Evolutionary conservation across 164 flowering plant species (phyloP), one percentile per base, ranked within the genome.

Genomic region (Brasenia schreberi): DNA sequence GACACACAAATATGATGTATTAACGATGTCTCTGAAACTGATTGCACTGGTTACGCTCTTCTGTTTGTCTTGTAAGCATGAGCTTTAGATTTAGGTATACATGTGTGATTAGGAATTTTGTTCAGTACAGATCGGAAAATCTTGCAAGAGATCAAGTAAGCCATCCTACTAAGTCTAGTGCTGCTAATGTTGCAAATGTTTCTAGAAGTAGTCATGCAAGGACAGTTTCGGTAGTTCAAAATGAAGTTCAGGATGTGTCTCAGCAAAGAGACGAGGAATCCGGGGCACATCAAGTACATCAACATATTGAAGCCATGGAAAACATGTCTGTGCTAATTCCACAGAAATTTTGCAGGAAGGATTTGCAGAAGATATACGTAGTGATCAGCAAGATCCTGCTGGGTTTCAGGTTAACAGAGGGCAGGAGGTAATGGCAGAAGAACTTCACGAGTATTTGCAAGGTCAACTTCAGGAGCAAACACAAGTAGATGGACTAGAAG

Each of bases 111-210:
- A 92, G 97, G 92, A 93, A 88, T 61, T 97, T 97, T 18, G 88
- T 95, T 64, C 96, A 87, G 43, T 85, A 80, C 70, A 83, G 96
- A 75, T 76, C 86, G 62, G 96, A 91, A 75, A 87, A 56, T 67
- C 88, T 91, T 78, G 96, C 88, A 65, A 92, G 88, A 72, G 90
- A 85, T 72, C 97, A 91, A 80, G 99, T 75, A 67, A 81, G 81
- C 81, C 81, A 78, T 79, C 81, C 79, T 56, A 73, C 89, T 66
- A 89, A 87, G 64, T 68, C 77, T 43, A 43, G 76, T 65, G 77
- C 82, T 74, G 69, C 73, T 74, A 74, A 68, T 80, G 72, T 68
- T 52, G 43, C 60, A 62, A 69, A 5, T 75, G 84, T 77, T 67
- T 77, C 82, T 72, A 70, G 81, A 75, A 80, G 78, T 67, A 59